phyloP scores from a whole-genome alignment of 352 stramenopile genomes.

The Pelagophyceae sp. region DNA sequence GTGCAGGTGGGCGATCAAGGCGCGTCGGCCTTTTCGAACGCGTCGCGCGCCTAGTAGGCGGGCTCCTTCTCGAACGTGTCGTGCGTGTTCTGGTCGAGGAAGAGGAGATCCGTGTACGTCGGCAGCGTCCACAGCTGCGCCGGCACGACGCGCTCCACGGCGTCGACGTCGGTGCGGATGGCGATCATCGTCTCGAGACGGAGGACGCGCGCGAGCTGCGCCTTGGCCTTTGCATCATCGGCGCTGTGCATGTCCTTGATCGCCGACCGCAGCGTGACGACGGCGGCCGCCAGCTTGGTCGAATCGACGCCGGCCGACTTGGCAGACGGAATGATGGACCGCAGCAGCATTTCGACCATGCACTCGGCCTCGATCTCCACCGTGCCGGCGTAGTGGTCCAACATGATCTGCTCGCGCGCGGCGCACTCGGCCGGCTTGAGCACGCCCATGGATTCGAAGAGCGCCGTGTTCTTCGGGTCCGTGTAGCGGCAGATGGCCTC shows the following conservation, averaged over 20 bases:
- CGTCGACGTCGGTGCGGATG: constrained; percentile 51
- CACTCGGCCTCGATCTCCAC: constrained; percentile 68
- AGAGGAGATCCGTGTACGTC: constrained; percentile 64
- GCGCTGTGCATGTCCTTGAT: constrained; percentile 46
- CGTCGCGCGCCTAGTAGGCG: no score
- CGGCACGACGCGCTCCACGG: constrained; percentile 51
- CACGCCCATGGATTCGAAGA: constrained; percentile 65
- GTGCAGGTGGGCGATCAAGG: no score
- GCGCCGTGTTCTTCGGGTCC: constrained; percentile 58
- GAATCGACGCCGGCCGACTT: constrained; percentile 43
- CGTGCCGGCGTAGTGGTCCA: constrained; percentile 66
- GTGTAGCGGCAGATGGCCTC: constrained; percentile 56
- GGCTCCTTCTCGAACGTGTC: constrained; percentile 7
- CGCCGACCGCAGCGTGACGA: constrained; percentile 43
- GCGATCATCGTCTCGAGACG: constrained; percentile 66
- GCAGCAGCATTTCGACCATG: constrained; percentile 66
- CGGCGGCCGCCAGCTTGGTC: constrained; percentile 43
- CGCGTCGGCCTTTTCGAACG: no score
- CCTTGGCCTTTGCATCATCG: constrained; percentile 26
- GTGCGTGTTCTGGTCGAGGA: constrained; percentile 46
- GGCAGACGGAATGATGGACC: constrained; percentile 57
- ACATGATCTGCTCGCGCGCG: constrained; percentile 55
- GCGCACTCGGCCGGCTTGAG: constrained; percentile 56
- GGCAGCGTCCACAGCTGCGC: constrained; percentile 57
- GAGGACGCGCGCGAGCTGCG: constrained; percentile 48